Conservation (phyloP, 2,329 filamentous ascomycete genomes). For the Botryotinia calthae region DNA sequence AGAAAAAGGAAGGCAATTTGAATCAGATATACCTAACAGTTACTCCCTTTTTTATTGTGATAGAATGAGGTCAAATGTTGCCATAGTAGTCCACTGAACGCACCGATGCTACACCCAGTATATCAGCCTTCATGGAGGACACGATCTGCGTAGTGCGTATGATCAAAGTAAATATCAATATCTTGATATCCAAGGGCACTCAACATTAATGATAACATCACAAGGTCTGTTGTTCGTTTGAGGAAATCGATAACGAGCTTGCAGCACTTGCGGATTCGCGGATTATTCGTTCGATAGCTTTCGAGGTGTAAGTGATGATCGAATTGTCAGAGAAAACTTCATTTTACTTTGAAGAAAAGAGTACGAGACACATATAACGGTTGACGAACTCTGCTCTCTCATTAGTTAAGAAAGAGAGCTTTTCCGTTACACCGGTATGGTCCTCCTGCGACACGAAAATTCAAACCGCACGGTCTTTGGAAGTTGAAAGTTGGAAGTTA, state of each 20-base stretch:
- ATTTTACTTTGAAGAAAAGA: neutral
- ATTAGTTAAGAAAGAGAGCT: neutral
- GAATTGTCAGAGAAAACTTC: neutral
- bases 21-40: neutral
- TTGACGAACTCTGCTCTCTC: neutral
- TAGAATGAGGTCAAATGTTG: no score
- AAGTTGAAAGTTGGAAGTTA: neutral
- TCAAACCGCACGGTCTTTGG: neutral
- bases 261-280: neutral
- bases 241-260: neutral
- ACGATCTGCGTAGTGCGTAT: neutral
- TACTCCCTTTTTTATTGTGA: neutral
- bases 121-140: no score
- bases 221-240: neutral
- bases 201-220: neutral
- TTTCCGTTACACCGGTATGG: neutral
- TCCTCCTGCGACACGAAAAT: no score
- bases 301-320: neutral
- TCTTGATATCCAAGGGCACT: neutral
- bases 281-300: neutral
- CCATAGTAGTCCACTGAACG: neutral
- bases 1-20: neutral
- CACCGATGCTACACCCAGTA: neutral
- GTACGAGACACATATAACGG: neutral
- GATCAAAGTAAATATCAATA: neutral